A percentile compares a stretch with the other conserved stretches of the same genome.
Evolutionary conservation across 768 basidiomycete species (phyloP).

Genomic region (Boletales sp.): DNA sequence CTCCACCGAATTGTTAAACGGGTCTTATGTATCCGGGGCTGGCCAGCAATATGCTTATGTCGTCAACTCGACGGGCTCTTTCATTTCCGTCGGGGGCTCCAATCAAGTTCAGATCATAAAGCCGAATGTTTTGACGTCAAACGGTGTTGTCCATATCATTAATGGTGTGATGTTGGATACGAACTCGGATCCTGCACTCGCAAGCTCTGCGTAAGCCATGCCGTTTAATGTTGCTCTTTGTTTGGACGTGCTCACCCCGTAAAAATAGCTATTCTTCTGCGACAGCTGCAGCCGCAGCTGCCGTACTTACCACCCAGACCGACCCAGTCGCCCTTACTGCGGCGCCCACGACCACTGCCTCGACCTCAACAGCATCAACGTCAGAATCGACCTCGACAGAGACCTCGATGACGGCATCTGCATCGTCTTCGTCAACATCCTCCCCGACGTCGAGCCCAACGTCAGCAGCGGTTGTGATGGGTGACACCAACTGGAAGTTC

Average conservation of each 20-base stretch:
- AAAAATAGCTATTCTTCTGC: constrained; percentile 38
- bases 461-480: background rate
- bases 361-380: background rate
- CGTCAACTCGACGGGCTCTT: constrained; percentile 56
- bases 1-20: constrained; percentile 44
- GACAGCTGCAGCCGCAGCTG: constrained; percentile 44
- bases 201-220: constrained; percentile 50
- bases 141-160: constrained; percentile 69
- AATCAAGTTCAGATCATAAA: constrained; percentile 51
- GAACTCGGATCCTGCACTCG: constrained; percentile 38
- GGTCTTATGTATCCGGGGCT: constrained; percentile 46
- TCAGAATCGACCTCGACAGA: too few species aligned
- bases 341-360: background rate
- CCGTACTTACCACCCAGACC: constrained; percentile 38
- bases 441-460: background rate
- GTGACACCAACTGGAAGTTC: constrained; percentile 1
- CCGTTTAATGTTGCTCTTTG: too few species aligned
- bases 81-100: constrained; percentile 44
- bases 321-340: constrained; percentile 32
- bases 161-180: constrained; percentile 50
- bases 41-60: constrained; percentile 52
- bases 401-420: too few species aligned
- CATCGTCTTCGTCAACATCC: too few species aligned
- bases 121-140: constrained; percentile 56
- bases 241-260: background rate